Base-by-base conservation (phyloP, 495 filamentous ascomycete species). In the Talaromyces stipitatus region DNA sequence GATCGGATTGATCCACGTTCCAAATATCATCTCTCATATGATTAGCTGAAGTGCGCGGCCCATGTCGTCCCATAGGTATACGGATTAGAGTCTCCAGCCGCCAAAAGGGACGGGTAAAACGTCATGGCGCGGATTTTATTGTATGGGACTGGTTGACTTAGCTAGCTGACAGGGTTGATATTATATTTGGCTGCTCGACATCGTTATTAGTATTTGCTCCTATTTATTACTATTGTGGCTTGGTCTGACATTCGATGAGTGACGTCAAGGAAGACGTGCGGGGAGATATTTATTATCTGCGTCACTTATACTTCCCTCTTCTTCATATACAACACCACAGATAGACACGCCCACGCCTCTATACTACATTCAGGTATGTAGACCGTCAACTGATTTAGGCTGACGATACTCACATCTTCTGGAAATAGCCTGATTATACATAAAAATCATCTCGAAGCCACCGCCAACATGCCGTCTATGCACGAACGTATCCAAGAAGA, bases 401-500 rank as follows among this genome's bases (percentile, higher is more conserved):
- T 12, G 12, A 33, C 16, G 18, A 48, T 48, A 48, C 45, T 41
- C 7, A 41, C 36, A 41, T 41, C 5, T 7, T 20, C n/a, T n/a
- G n/a, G 36, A n/a, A 41, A 18, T 18, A 41, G 36, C 33, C 33
- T 36, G n/a, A n/a, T n/a, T 16, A 41, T 11, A 52, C n/a, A 52
- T 5, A 38, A 36, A 12, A 28, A 11, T 23, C 18, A 12, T n/a
- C n/a, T n/a, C n/a, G n/a, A 36, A 24, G 9, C 18, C 12, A 27
- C n/a, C 46, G 14, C 57, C 58, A 64, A 23, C 50, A 71, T 76
- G 72, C 64, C 70, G 12, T 54, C 65, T 18, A 77, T 77, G 54
- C 69, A 76, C 68, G 74, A 77, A 14, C 72, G 74, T 18, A 77
- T 76, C 61, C 68, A 68, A 51, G 59, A 75, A 11, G 74, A 77